Evolutionary conservation across 257 asterid species (phyloP).

Genomic region (Solanum pimpinellifolium): DNA sequence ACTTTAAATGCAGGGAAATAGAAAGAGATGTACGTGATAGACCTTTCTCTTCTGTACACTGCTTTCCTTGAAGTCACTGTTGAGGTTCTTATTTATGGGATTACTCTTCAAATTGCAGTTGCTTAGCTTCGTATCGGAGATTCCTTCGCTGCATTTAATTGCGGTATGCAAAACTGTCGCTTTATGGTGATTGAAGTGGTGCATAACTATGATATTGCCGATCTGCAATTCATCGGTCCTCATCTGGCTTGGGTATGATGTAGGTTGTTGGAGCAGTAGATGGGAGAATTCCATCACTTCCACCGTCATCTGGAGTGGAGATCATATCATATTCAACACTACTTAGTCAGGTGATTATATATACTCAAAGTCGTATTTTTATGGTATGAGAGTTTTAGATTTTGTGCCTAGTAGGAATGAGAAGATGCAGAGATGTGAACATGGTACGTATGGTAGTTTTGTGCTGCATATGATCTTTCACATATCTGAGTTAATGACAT

Average conservation of each 20-base stretch:
- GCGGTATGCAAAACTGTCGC: conserved; percentile 47
- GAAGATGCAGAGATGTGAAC: neutral
- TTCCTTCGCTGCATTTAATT: conserved; percentile 56
- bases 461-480: neutral
- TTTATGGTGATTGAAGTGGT: neutral
- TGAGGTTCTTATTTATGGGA: neutral
- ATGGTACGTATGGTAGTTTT: neutral
- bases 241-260: conserved; percentile 2
- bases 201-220: neutral
- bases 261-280: conserved; percentile 88
- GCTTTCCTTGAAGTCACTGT: neutral
- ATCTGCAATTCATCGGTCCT: neutral
- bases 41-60: neutral
- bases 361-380: neutral
- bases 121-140: conserved; percentile 68
- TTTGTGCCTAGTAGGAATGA: neutral
- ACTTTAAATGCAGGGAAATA: neutral
- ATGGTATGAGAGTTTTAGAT: neutral
- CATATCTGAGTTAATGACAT: neutral
- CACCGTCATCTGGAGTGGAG: conserved; percentile 49
- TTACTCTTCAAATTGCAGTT: conserved; percentile 29
- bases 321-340: conserved; percentile 54
- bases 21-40: neutral
- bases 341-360: conserved; percentile 40
- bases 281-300: conserved; percentile 77